Base-by-base conservation (phyloP, 2,329 filamentous ascomycete species). In the Arthrobotrys iridis region DNA sequence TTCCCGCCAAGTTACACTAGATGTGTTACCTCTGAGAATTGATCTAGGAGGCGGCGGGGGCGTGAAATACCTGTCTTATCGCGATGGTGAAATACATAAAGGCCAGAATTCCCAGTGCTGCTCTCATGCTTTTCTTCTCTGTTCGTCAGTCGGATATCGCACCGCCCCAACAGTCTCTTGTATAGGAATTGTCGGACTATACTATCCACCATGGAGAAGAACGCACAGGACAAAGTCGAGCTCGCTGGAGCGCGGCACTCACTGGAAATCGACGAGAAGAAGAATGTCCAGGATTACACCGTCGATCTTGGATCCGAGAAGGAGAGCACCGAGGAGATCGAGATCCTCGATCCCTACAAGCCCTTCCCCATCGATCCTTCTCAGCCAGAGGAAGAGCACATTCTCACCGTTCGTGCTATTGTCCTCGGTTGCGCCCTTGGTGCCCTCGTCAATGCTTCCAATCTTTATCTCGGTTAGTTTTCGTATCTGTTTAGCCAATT, bases 381-480 rank as follows among this genome's bases (percentile, higher is more conserved):
- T 10, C 77, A 84, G 22, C 78, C 80, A 33, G 83, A 85, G 48
- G 83, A 86, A 76, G 60, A 37, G 13, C 81, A 83, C 76, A 86
- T 88, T 48, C 78, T 89, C 52, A 89, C 87, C 4, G 78, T 86
- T 30, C 85, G 87, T 46, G 87, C 87, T 15, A 81, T 89, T 18
- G 63, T 88, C 35, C 82, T 87, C 35, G 88, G 88, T 48, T 84
- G 86, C 63, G 79, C 86, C 43, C 85, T 88, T 30, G 88, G 88
- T 48, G 86, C 85, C 6, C 83, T 89, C 6, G 87, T 89, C 77
- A 88, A 88, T 78, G 86, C 87, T 10, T 88, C 87, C 68, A 89
- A 89, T 79, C 83, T 89, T 46, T 89, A 89, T 77, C 84, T 89
- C 18, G 87, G 87, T 83, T 55, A 28, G 72, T 63, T 50, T 22